Evolutionary conservation across 345 rosid genomes (phyloP).

Genomic region (Melaleuca quinquenervia): DNA sequence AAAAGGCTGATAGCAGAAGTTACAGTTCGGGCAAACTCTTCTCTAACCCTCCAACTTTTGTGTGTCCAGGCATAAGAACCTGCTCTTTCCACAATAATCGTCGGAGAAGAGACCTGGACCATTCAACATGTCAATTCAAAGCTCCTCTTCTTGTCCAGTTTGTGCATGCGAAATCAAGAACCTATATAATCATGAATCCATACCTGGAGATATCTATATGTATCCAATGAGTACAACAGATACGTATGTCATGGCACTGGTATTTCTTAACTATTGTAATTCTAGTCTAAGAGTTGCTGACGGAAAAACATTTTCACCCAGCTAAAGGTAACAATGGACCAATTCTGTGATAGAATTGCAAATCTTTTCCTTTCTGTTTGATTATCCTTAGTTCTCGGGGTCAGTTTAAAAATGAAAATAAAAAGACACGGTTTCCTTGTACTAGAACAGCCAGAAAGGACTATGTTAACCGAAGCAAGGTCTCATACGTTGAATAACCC

Average conservation of each 20-base stretch:
- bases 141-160: not conserved
- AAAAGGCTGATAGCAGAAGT: constrained; percentile 90
- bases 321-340: not conserved
- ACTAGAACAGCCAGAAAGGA: not conserved
- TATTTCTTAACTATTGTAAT: not conserved
- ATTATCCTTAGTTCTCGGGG: not conserved
- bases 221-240: not conserved
- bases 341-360: not conserved
- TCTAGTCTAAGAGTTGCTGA: not conserved
- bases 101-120: constrained; percentile 91
- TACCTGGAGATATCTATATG: not conserved
- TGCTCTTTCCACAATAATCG: constrained; percentile 93
- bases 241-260: not conserved
- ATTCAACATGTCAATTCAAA: constrained; percentile 1
- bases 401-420: not conserved
- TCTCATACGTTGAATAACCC: not conserved
- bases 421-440: not conserved
- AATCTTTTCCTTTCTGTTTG: not conserved
- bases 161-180: not conserved
- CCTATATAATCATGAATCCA: not conserved
- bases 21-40: constrained; percentile 93
- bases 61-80: constrained; percentile 96
- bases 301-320: not conserved
- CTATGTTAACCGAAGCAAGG: not conserved
- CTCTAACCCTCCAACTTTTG: constrained; percentile 95